These are phyloP conservation scores for Ogataea parapolymorpha DNA, from an alignment of 805 yeast species.

Conservation along the genomic window DNA sequence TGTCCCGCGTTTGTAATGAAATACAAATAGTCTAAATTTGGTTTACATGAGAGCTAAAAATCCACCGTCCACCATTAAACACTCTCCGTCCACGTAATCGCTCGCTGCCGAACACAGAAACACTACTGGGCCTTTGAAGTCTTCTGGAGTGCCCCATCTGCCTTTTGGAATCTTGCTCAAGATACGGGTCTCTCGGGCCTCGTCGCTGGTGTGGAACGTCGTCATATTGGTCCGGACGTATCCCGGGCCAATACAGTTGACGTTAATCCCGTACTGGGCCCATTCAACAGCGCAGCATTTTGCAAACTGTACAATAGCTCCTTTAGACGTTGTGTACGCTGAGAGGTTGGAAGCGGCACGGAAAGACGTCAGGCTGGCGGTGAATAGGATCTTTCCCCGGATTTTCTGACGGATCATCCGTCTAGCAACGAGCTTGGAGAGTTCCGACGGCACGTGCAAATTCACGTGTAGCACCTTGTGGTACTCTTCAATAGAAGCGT, in stretches of 20 bases:
- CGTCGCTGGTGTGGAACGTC: slow-evolving; percentile 26
- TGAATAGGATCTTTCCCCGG: slow-evolving; percentile 40
- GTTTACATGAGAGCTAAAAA: slow-evolving; percentile 34
- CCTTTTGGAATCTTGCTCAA: slow-evolving; percentile 41
- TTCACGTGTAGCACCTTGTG: slow-evolving; percentile 40
- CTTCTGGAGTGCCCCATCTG: slow-evolving; percentile 48
- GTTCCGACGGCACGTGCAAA: slow-evolving; percentile 35
- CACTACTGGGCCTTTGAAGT: slow-evolving; percentile 42
- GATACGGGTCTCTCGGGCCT: slow-evolving; percentile 28
- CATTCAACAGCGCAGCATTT: slow-evolving; percentile 43
- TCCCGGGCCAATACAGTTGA: slow-evolving; percentile 51
- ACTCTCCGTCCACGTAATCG: slow-evolving; percentile 50
- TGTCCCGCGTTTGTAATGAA: slow-evolving; percentile 35
- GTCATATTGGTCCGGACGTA: slow-evolving; percentile 48
- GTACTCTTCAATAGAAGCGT: slow-evolving; percentile 38
- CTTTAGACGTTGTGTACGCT: slow-evolving; percentile 43
- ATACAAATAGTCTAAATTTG: slow-evolving; percentile 9
- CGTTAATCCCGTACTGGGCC: slow-evolving; percentile 42
- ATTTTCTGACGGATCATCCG: slow-evolving; percentile 33
- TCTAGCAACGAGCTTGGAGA: slow-evolving; percentile 37
- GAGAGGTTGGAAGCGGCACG: slow-evolving; percentile 38
- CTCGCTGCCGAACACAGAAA: slow-evolving; percentile 50
- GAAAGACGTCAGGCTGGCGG: slow-evolving; percentile 40
- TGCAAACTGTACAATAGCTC: slow-evolving; percentile 37
- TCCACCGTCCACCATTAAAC: slow-evolving; percentile 54